Evolutionary conservation across 345 rosid species (phyloP).

Genomic region (Durio zibethinus): DNA sequence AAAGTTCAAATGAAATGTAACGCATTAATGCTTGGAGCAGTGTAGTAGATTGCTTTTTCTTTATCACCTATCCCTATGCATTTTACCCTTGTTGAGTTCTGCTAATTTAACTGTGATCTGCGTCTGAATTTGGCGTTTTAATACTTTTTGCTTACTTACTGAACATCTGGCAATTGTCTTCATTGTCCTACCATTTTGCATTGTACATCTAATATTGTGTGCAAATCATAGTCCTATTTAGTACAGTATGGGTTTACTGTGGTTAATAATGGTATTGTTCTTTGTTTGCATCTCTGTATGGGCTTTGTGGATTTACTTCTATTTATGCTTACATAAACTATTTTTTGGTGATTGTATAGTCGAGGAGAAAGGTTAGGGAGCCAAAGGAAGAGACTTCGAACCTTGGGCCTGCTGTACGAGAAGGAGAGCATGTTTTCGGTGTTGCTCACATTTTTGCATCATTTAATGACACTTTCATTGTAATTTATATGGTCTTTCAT

Average conservation of each 20-base stretch:
- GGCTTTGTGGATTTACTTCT: neutral
- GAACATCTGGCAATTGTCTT: neutral
- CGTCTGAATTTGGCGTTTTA: neutral
- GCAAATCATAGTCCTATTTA: neutral
- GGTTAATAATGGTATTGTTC: neutral
- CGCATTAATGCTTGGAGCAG: neutral
- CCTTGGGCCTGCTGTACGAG: slow-evolving; percentile 26
- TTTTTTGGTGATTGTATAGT: slow-evolving; percentile 33
- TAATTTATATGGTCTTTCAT: slow-evolving; percentile 26
- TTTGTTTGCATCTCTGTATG: neutral
- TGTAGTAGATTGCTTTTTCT: neutral
- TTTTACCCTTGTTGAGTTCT: neutral
- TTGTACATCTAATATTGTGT: neutral
- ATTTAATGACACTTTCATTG: slow-evolving; percentile 88
- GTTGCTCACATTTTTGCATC: slow-evolving; percentile 90
- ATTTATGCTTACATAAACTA: neutral
- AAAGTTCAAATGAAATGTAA: neutral
- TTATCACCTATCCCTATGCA: neutral
- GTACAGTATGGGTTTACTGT: neutral
- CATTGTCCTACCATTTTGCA: neutral
- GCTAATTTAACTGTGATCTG: neutral
- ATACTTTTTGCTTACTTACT: neutral
- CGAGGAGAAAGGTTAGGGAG: slow-evolving; percentile 64
- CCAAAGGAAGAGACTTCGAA: slow-evolving; percentile 71
- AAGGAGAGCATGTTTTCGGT: slow-evolving; percentile 78